Conservation (phyloP, 495 filamentous ascomycete species). For the Rusavskia elegans region DNA sequence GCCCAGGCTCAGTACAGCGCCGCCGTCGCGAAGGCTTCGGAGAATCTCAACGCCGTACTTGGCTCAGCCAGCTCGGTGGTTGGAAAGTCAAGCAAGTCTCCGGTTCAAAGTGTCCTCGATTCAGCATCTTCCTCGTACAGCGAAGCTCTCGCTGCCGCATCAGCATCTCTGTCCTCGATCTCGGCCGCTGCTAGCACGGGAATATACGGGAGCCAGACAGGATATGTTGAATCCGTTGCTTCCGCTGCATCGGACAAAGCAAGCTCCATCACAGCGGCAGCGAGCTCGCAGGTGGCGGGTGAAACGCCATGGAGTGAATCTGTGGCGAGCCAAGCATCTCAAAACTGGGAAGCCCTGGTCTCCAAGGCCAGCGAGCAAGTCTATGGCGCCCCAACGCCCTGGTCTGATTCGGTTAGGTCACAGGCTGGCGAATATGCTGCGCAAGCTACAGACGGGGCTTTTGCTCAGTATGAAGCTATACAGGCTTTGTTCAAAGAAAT, state of each 20-base stretch:
- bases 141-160: slow-evolving; percentile 32
- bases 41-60: slow-evolving; percentile 30
- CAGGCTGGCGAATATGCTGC: slow-evolving; percentile 39
- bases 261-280: slow-evolving; percentile 20
- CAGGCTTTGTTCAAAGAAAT: slow-evolving; percentile 62
- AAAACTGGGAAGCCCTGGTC: slow-evolving; percentile 53
- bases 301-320: slow-evolving; percentile 29
- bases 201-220: slow-evolving; percentile 28
- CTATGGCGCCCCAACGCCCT: slow-evolving; percentile 58
- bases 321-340: slow-evolving; percentile 33
- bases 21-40: slow-evolving; percentile 30
- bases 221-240: slow-evolving; percentile 26
- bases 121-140: slow-evolving; percentile 32
- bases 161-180: slow-evolving; percentile 27
- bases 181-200: slow-evolving; percentile 36
- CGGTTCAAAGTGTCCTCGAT: slow-evolving; percentile 25
- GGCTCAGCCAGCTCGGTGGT: slow-evolving; percentile 28
- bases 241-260: slow-evolving; percentile 20
- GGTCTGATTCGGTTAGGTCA: slow-evolving; percentile 36
- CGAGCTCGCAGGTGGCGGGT: slow-evolving; percentile 25
- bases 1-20: slow-evolving; percentile 32
- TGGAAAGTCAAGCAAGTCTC: slow-evolving; percentile 25
- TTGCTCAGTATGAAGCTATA: slow-evolving; percentile 50
- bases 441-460: slow-evolving; percentile 33
- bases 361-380: slow-evolving; percentile 52